Conservation (phyloP, 2,329 filamentous ascomycete genomes). For the Fusarium camptoceras region DNA sequence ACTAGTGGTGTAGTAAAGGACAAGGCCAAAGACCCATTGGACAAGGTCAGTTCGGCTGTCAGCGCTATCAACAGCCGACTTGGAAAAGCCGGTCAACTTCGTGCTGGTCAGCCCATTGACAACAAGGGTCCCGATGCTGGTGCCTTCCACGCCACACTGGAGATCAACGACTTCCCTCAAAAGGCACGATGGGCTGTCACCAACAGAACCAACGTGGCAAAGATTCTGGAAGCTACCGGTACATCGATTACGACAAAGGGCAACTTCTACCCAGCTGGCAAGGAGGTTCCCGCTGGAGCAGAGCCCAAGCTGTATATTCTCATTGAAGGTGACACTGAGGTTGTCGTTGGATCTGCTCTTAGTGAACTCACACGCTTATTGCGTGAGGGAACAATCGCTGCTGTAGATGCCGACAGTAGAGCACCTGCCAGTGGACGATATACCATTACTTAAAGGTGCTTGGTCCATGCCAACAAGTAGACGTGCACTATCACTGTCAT, state of each 20-base stretch:
- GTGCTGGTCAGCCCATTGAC: conserved; percentile 93
- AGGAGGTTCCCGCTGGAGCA: conserved; percentile 78
- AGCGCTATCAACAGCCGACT: conserved; percentile 91
- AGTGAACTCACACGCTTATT: conserved; percentile 87
- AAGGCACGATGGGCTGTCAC: conserved; percentile 99
- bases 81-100: conserved; percentile 87
- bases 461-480: background rate
- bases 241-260: conserved; percentile 98
- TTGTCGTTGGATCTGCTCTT: conserved; percentile 91
- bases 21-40: conserved; percentile 76
- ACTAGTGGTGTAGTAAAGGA: conserved; percentile 67
- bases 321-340: conserved; percentile 95
- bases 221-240: conserved; percentile 93
- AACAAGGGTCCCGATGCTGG: conserved; percentile 98
- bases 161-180: conserved; percentile 99
- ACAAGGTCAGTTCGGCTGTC: conserved; percentile 90
- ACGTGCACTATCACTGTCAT: background rate
- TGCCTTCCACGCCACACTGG: conserved; percentile 94
- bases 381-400: conserved; percentile 90
- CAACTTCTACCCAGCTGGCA: conserved; percentile 85
- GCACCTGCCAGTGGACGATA: conserved; percentile 86
- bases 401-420: conserved; percentile 85
- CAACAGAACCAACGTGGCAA: conserved; percentile 97
- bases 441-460: conserved; percentile 75
- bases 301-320: conserved; percentile 98